phyloP scores from a whole-genome alignment of 75 land plant species.

The Selaginella tamariscina region DNA sequence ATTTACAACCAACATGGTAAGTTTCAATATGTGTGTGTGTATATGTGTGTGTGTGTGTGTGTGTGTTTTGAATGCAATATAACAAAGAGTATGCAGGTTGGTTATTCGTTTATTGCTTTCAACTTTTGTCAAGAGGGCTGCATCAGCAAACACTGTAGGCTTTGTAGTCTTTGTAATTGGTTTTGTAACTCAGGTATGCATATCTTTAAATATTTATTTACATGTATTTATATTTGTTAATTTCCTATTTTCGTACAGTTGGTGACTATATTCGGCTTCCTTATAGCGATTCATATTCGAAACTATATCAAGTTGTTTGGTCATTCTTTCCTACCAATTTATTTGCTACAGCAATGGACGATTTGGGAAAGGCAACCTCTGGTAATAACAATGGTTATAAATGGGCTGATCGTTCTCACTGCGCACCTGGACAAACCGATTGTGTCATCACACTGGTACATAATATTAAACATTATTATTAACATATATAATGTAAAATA shows the following conservation, averaged over 20 bases:
- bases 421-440: constrained; percentile 41
- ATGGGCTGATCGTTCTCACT: constrained; percentile 55
- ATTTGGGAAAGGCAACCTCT: constrained; percentile 49
- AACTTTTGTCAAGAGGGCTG: not conserved
- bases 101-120: not conserved
- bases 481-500: too few relatives aligned
- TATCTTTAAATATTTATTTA: not conserved
- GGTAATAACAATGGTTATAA: constrained; percentile 51
- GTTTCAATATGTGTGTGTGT: not conserved
- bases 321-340: constrained; percentile 11
- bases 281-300: not conserved
- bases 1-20: not conserved
- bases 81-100: not conserved
- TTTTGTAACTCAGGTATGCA: constrained; percentile 3
- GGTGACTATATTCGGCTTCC: constrained; percentile 11
- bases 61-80: not conserved
- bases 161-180: constrained; percentile 1
- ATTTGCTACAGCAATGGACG: not conserved
- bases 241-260: not conserved
- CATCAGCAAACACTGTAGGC: constrained; percentile 12
- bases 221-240: not conserved
- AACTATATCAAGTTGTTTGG: constrained; percentile 3
- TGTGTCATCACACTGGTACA: constrained; percentile 77
- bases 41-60: not conserved
- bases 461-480: not conserved